Percentiles rank a stretch among this genome's conserved stretches.
Evolutionary conservation across 208 protist genomes (phyloP).

Genomic region (Cochliopodium minus): DNA sequence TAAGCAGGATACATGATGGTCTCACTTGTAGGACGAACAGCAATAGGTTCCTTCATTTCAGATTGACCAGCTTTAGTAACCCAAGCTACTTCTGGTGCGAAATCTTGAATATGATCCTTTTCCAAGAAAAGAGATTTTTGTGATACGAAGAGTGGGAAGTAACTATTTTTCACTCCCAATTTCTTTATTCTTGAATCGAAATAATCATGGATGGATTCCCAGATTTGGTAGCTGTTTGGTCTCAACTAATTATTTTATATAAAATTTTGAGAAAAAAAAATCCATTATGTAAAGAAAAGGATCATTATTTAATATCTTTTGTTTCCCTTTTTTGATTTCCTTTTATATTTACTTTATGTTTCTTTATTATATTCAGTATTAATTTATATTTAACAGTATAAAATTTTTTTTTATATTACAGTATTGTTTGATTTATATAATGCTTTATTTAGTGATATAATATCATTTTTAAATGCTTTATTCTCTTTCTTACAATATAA

Average conservation of each 20-base stretch:
- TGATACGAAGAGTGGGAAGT: conserved; percentile 94
- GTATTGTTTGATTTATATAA: neutral
- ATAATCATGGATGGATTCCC: conserved; percentile 70
- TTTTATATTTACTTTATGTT: neutral
- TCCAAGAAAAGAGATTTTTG: conserved; percentile 76
- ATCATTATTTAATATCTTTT: too few species aligned
- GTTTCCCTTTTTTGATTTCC: too few species aligned
- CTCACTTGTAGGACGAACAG: conserved; percentile 93
- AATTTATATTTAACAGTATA: neutral
- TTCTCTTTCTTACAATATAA: conserved; percentile 22
- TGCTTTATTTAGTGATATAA: neutral
- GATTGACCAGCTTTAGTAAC: conserved; percentile 59
- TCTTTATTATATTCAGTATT: neutral
- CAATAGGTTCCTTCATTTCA: conserved; percentile 75
- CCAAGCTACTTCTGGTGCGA: conserved; percentile 86
- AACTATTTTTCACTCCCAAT: conserved; percentile 84
- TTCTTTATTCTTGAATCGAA: conserved; percentile 59
- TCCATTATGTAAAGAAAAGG: too few species aligned
- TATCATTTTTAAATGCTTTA: neutral
- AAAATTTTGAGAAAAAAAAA: neutral
- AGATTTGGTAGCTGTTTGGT: conserved; percentile 86
- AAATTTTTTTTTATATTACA: neutral
- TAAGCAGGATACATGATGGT: conserved; percentile 95
- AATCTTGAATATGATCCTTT: conserved; percentile 94
- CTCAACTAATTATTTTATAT: conserved; percentile 94